Evolutionary conservation across 1,284 basidiomycete genomes (phyloP).

Genomic region (Rhizoctonia solani): DNA sequence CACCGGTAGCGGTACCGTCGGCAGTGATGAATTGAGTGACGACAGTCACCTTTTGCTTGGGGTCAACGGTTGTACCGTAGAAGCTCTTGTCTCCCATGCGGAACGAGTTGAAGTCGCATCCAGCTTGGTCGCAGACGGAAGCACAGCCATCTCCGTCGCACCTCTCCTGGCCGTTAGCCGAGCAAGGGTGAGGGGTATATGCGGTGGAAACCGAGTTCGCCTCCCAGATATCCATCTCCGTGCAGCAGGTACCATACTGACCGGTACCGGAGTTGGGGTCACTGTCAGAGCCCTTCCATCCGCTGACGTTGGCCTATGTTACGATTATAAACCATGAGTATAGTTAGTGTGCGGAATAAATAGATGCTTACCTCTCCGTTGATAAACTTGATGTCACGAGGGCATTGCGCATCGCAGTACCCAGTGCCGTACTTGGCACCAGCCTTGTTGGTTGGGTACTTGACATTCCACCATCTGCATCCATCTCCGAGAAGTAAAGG

Average conservation of each 20-base stretch:
- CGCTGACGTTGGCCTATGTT: constrained; percentile 34
- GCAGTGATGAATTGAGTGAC: constrained; percentile 60
- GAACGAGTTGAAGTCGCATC: constrained; percentile 62
- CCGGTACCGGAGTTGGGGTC: constrained; percentile 39
- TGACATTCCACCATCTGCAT: constrained; percentile 57
- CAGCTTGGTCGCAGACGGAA: constrained; percentile 49
- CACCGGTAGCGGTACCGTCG: constrained; percentile 52
- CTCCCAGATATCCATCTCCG: constrained; percentile 41
- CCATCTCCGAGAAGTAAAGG: constrained; percentile 58
- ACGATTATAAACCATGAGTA: background rate
- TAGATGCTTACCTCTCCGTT: constrained; percentile 49
- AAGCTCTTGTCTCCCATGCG: constrained; percentile 56
- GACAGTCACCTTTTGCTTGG: constrained; percentile 55
- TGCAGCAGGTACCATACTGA: constrained; percentile 38
- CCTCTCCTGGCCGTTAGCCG: constrained; percentile 18
- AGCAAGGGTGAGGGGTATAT: constrained; percentile 48
- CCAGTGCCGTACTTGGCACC: constrained; percentile 62
- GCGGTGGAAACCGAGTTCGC: constrained; percentile 56
- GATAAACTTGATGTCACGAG: constrained; percentile 55
- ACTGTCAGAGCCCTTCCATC: constrained; percentile 18
- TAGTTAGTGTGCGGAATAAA: background rate
- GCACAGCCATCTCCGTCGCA: constrained; percentile 42
- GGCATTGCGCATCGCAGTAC: constrained; percentile 64
- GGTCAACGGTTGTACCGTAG: constrained; percentile 57
- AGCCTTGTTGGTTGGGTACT: constrained; percentile 58